These are phyloP conservation scores for Geotrichum restrictum DNA, from an alignment of 1,139 yeast genomes.

Conservation along the genomic window DNA sequence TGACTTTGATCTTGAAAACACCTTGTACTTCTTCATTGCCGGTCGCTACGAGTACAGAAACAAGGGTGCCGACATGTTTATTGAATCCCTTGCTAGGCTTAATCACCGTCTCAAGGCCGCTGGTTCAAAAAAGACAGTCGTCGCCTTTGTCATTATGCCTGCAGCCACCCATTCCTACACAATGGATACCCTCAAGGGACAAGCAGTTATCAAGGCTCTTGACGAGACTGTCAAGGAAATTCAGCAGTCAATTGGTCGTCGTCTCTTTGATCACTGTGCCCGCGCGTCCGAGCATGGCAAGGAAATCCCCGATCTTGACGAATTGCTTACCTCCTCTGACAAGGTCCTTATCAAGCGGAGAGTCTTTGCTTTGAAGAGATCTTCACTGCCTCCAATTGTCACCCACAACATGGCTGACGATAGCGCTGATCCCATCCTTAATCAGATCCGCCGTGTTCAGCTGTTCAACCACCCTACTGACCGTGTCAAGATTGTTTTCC, in stretches of 20 bases:
- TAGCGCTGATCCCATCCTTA: constrained; percentile 81
- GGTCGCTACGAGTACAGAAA: constrained; percentile 96
- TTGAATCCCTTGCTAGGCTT: constrained; percentile 86
- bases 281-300: constrained; percentile 63
- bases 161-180: constrained; percentile 92
- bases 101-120: constrained; percentile 78
- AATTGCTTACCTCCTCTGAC: constrained; percentile 81
- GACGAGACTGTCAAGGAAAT: constrained; percentile 87
- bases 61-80: constrained; percentile 93
- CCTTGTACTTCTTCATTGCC: constrained; percentile 90
- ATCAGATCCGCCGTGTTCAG: constrained; percentile 87
- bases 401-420: constrained; percentile 97
- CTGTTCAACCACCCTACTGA: constrained; percentile 86
- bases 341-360: constrained; percentile 86
- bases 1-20: constrained; percentile 90
- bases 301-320: constrained; percentile 66
- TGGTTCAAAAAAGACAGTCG: constrained; percentile 86
- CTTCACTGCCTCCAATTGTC: constrained; percentile 86
- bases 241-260: constrained; percentile 78
- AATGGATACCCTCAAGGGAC: constrained; percentile 92
- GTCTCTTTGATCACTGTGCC: constrained; percentile 87
- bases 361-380: constrained; percentile 86
- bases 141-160: constrained; percentile 97
- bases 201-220: constrained; percentile 88
- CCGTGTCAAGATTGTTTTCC: constrained; percentile 92